Base-by-base conservation (phyloP, 495 filamentous ascomycete species). In the Oidiodendron maius region DNA sequence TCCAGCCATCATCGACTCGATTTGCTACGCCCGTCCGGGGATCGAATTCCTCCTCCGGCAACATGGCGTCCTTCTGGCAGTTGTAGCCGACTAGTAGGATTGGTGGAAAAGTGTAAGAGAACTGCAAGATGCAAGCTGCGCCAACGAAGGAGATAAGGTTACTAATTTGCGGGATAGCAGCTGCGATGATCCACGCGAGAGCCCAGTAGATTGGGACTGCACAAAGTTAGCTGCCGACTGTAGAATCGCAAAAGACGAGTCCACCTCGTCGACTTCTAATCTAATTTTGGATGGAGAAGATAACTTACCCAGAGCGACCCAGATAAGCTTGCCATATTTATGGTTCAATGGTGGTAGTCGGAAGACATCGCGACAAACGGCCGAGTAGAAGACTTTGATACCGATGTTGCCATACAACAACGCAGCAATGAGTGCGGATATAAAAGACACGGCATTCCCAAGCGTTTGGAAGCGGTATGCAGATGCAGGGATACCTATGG, bases 381-480 rank as follows among this genome's bases (percentile, higher is more conserved):
- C 78, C 49, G 3, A 4, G 59, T 83, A 83, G 26, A 82, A 55
- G 11, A 81, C 74, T 54, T 82, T 83, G 53, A 83, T 70, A 6
- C 79, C 78, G 48, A 82, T 81, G 48, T 83, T 83, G 32, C 76
- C 75, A 57, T 81, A 81, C 3, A 81, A 64, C 3, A 67, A 69
- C 3, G 71, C 75, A 2, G 74, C 74, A 50, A 80, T 77, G 3
- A 79, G 59, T 9, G 61, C 68, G 12, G 66, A 65, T 24, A 78
- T 51, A 10, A 81, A 49, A 18, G 59, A 64, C 30, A 80, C 52
- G 32, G 72, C 68, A 50, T 81, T 81, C 22, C 68, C 70, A 3
- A 67, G 70, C 12, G 71, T 77, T 52, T 80, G 77, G 4, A 5
- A 37, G 18, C 5, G 4, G 35, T 37, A 37, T n/a, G 35, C n/a